These are phyloP conservation scores for Vaccinium darrowii DNA, from an alignment of 148 eudicot genomes.

Conservation along the genomic window DNA sequence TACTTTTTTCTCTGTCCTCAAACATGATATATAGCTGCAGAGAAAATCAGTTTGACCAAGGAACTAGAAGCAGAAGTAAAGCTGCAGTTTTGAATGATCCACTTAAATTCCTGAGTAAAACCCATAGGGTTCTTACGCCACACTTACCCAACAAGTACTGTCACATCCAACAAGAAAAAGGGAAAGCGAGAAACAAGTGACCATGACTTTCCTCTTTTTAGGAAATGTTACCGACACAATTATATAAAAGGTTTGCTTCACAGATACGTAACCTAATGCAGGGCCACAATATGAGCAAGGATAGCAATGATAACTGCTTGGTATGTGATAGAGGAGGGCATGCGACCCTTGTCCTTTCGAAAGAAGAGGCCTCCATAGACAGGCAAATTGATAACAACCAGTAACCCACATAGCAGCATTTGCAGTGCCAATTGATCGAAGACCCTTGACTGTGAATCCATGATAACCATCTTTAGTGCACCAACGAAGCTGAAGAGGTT, in stretches of 20 bases:
- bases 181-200: no score
- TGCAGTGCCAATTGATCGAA: conserved; percentile 31
- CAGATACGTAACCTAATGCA: background rate
- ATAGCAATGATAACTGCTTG: conserved; percentile 30
- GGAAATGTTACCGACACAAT: background rate
- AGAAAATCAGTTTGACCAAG: no score
- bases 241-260: background rate
- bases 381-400: conserved; percentile 42
- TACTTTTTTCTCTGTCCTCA: no score
- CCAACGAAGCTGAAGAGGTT: conserved; percentile 34
- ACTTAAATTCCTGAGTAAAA: no score
- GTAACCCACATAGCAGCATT: conserved; percentile 29
- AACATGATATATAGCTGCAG: no score
- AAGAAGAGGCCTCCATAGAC: conserved; percentile 40
- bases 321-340: conserved; percentile 35
- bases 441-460: background rate
- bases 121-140: no score
- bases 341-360: conserved; percentile 50
- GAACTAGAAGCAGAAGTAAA: no score
- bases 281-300: conserved; percentile 9
- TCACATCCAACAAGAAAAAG: no score
- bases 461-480: conserved; percentile 10
- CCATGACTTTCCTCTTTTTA: background rate
- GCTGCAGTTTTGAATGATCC: no score
- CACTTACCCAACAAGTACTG: no score